Conservation (phyloP, 2,329 filamentous ascomycete genomes). For the Penicillium sp. region DNA sequence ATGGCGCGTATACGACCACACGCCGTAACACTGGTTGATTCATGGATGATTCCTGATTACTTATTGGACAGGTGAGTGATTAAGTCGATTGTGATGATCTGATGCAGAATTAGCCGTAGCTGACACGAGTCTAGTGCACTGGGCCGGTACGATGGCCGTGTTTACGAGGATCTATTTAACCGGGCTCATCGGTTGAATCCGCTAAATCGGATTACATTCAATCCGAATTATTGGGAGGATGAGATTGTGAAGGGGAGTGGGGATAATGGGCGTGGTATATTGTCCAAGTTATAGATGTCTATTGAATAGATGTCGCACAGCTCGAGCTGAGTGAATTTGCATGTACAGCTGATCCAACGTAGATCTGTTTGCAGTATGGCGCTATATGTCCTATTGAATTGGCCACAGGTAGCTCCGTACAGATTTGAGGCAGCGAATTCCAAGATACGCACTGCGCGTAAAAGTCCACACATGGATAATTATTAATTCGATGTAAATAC, state of each 20-base stretch:
- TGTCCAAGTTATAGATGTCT: slow-evolving; percentile 15
- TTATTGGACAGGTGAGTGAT: slow-evolving; percentile 41
- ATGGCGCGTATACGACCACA: slow-evolving; percentile 51
- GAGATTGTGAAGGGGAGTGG: slow-evolving; percentile 24
- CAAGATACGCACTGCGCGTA: background rate
- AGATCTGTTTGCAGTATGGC: background rate
- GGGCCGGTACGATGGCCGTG: slow-evolving; percentile 51
- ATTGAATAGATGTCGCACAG: background rate
- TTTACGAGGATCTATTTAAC: slow-evolving; percentile 54
- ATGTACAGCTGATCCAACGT: background rate
- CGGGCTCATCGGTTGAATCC: slow-evolving; percentile 52
- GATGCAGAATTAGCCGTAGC: background rate
- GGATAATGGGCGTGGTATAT: slow-evolving; percentile 10
- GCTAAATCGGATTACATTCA: slow-evolving; percentile 50
- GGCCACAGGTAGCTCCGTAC: background rate
- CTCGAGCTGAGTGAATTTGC: background rate
- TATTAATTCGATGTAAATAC: background rate
- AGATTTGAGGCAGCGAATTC: background rate
- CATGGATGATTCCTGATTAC: slow-evolving; percentile 54
- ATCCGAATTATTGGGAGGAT: slow-evolving; percentile 34
- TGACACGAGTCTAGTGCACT: slow-evolving; percentile 39
- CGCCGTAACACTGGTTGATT: slow-evolving; percentile 51
- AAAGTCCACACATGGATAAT: background rate
- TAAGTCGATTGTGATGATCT: background rate
- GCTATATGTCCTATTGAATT: background rate